Percentiles rank a stretch among this genome's conserved stretches.
phyloP scores from a whole-genome alignment of 768 basidiomycete species.

The Mycena filopes region DNA sequence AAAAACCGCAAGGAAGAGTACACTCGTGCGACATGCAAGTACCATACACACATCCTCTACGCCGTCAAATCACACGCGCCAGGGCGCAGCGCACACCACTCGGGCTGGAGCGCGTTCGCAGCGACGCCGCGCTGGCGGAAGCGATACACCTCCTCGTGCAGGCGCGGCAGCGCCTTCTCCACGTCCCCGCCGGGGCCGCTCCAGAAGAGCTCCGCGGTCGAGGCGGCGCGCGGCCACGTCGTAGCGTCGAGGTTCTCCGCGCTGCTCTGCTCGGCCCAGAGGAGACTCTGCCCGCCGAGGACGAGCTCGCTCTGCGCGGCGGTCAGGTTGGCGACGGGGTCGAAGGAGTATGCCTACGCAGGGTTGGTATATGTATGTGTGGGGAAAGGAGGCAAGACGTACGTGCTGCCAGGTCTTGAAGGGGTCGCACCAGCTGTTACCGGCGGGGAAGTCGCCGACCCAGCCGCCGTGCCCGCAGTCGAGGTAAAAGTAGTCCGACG shows the following conservation, averaged over 20 bases:
- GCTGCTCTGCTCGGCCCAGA: slow-evolving; percentile 65
- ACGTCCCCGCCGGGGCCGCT: slow-evolving; percentile 46
- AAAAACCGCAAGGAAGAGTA: too few relatives aligned
- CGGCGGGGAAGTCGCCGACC: slow-evolving; percentile 48
- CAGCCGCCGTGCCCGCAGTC: slow-evolving; percentile 63
- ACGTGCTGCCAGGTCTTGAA: slow-evolving; percentile 65
- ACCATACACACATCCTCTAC: too few relatives aligned
- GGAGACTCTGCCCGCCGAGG: slow-evolving; percentile 44
- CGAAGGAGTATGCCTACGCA: slow-evolving; percentile 57
- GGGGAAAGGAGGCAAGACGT: slow-evolving; percentile 29
- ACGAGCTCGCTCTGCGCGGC: slow-evolving; percentile 40
- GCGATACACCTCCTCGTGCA: slow-evolving; percentile 61
- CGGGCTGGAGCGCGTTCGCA: slow-evolving; percentile 63
- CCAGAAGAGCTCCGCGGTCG: slow-evolving; percentile 68
- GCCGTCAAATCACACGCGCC: slow-evolving; percentile 50
- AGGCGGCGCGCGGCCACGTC: slow-evolving; percentile 62
- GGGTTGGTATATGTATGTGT: too few relatives aligned
- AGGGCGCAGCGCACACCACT: slow-evolving; percentile 66
- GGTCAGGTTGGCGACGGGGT: slow-evolving; percentile 58
- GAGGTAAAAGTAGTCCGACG: slow-evolving; percentile 67
- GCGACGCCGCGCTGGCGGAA: slow-evolving; percentile 60
- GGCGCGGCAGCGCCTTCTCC: slow-evolving; percentile 45
- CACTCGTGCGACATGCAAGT: too few relatives aligned
- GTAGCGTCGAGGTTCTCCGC: slow-evolving; percentile 59
- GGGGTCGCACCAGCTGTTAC: slow-evolving; percentile 60